A percentile compares a stretch with the other conserved stretches of the same genome.
These are phyloP conservation scores for Parietichytrium sp. DNA, from an alignment of 108 stramenopile genomes.

Conservation along the genomic window DNA sequence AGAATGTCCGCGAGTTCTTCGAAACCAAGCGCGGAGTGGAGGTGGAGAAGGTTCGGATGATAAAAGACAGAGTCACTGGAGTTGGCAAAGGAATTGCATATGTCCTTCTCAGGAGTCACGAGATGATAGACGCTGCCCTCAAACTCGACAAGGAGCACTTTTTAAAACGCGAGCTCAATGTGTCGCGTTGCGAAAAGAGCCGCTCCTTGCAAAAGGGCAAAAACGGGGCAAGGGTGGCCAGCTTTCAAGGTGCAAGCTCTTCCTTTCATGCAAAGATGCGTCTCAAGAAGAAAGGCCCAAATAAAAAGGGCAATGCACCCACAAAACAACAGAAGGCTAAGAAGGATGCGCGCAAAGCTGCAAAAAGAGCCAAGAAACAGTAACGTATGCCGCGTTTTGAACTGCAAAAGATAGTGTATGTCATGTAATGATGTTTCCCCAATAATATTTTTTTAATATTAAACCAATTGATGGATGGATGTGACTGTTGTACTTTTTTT, in stretches of 20 bases:
- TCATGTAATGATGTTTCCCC: too few relatives aligned
- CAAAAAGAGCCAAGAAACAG: neutral
- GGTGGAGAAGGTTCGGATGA: neutral
- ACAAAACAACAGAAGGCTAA: neutral
- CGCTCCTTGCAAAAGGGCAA: neutral
- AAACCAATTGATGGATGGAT: too few relatives aligned
- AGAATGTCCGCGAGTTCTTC: neutral
- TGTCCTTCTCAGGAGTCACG: neutral
- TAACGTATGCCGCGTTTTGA: neutral
- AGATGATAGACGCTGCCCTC: neutral
- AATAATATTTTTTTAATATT: too few relatives aligned
- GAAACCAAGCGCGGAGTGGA: neutral
- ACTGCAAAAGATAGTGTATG: too few relatives aligned
- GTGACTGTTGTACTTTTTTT: too few relatives aligned
- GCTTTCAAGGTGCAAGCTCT: neutral
- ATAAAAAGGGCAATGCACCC: neutral
- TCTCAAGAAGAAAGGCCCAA: neutral
- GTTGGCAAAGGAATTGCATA: constrained; percentile 1
- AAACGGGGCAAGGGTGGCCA: neutral
- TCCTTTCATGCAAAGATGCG: neutral
- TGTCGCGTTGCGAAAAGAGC: neutral
- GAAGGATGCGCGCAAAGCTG: neutral
- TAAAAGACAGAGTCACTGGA: neutral
- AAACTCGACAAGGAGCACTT: neutral
- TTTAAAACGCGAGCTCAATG: neutral